These are phyloP conservation scores for Pythium myriotylum DNA, from an alignment of 352 stramenopile genomes.

Conservation along the genomic window DNA sequence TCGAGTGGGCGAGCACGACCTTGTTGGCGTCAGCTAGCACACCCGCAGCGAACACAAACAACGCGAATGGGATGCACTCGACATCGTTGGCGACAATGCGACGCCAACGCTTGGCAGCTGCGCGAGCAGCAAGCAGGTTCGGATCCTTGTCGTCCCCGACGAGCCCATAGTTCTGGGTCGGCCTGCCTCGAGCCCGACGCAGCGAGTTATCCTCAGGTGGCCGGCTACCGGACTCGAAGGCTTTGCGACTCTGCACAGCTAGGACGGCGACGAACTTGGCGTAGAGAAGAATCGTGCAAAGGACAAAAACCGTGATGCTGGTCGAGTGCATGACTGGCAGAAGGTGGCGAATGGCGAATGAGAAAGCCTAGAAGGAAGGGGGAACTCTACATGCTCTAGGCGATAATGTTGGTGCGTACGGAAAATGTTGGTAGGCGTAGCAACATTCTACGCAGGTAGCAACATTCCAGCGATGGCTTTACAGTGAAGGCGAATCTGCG, in stretches of 20 bases:
- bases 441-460: no score
- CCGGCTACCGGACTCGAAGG: constrained; percentile 33
- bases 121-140: constrained; percentile 27
- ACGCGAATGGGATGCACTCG: constrained; percentile 50
- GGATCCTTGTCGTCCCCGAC: constrained; percentile 29
- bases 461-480: no score
- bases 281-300: constrained; percentile 14
- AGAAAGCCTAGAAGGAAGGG: no score
- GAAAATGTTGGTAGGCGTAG: no score
- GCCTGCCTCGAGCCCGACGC: constrained; percentile 10
- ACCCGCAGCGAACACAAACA: constrained; percentile 43
- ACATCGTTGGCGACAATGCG: constrained; percentile 60
- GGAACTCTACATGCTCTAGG: no score
- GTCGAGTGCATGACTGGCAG: no score
- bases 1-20: constrained; percentile 20
- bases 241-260: constrained; percentile 34
- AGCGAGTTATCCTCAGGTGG: constrained; percentile 36
- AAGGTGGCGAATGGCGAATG: no score
- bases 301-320: constrained; percentile 10
- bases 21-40: constrained; percentile 27
- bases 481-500: no score
- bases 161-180: constrained; percentile 43
- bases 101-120: constrained; percentile 42
- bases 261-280: constrained; percentile 28
- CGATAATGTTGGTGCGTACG: no score